Conservation (phyloP, 139 green algal genomes). For the Chlamydomonas sphaeroides region DNA sequence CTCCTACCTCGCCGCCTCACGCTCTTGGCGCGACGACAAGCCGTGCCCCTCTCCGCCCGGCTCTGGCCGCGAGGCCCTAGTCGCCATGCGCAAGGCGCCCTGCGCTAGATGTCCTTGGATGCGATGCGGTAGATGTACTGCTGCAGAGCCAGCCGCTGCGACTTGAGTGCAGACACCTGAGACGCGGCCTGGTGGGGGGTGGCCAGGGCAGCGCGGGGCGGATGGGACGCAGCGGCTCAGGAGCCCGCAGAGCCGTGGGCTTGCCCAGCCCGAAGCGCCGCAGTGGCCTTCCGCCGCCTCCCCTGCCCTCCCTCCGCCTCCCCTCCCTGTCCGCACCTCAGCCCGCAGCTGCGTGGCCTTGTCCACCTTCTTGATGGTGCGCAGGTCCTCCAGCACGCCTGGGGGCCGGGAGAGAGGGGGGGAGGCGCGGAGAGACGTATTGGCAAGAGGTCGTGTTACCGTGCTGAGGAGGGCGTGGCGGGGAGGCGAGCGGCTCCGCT, state of each 20-base stretch:
- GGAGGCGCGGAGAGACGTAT: no score
- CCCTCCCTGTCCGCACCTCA: slow-evolving; percentile 10
- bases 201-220: neutral
- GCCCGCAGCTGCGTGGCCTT: slow-evolving; percentile 37
- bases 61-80: no score
- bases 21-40: no score
- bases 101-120: no score
- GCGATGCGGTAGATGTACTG: slow-evolving; percentile 53
- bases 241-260: neutral
- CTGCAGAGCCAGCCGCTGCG: slow-evolving; percentile 43
- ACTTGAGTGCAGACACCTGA: slow-evolving; percentile 38
- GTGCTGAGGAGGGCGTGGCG: no score
- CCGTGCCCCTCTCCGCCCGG: no score
- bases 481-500: no score
- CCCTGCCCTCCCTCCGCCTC: neutral
- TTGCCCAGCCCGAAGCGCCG: neutral
- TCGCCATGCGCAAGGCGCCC: no score
- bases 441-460: no score
- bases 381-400: slow-evolving; percentile 50
- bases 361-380: slow-evolving; percentile 35
- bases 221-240: neutral
- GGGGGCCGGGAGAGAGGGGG: neutral
- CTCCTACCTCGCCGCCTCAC: no score
- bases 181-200: slow-evolving; percentile 30
- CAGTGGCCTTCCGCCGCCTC: neutral